These are phyloP conservation scores for Plectranthus barbatus DNA, from an alignment of 257 asterid genomes.

Conservation along the genomic window DNA sequence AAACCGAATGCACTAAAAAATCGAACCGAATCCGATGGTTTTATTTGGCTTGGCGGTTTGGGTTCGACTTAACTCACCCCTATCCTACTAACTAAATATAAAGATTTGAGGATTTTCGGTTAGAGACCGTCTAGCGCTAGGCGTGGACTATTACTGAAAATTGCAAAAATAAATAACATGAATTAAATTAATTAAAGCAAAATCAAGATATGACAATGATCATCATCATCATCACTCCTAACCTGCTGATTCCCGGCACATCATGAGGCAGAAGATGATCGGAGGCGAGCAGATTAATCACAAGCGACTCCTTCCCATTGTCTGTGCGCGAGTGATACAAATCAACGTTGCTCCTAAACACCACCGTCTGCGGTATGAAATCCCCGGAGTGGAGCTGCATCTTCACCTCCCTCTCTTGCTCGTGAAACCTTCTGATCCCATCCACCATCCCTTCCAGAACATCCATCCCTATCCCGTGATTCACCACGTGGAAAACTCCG, in stretches of 20 bases:
- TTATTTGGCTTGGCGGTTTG: too few relatives aligned
- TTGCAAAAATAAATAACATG: too few relatives aligned
- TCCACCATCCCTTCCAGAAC: constrained; percentile 44
- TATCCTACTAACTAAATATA: too few relatives aligned
- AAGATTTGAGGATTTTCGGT: too few relatives aligned
- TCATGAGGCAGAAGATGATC: constrained; percentile 30
- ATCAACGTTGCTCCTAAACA: constrained; percentile 47
- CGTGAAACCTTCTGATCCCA: constrained; percentile 52
- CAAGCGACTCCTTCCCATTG: constrained; percentile 61
- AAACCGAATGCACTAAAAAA: too few relatives aligned
- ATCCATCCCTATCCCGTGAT: constrained; percentile 43
- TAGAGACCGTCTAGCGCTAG: too few relatives aligned
- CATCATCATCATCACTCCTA: not conserved
- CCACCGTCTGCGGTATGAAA: constrained; percentile 27
- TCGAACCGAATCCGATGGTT: too few relatives aligned
- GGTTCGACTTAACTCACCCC: too few relatives aligned
- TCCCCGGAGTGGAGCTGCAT: constrained; percentile 29
- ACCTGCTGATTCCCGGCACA: constrained; percentile 62
- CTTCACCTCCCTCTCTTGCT: constrained; percentile 46
- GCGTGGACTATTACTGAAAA: too few relatives aligned
- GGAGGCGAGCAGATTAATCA: constrained; percentile 16
- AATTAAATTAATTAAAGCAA: too few relatives aligned
- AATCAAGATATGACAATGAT: too few relatives aligned
- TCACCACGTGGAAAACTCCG: constrained; percentile 58
- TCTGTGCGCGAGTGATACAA: constrained; percentile 42